Base-by-base conservation (phyloP, 2,329 filamentous ascomycete genomes). In the Didymella arachidicola region DNA sequence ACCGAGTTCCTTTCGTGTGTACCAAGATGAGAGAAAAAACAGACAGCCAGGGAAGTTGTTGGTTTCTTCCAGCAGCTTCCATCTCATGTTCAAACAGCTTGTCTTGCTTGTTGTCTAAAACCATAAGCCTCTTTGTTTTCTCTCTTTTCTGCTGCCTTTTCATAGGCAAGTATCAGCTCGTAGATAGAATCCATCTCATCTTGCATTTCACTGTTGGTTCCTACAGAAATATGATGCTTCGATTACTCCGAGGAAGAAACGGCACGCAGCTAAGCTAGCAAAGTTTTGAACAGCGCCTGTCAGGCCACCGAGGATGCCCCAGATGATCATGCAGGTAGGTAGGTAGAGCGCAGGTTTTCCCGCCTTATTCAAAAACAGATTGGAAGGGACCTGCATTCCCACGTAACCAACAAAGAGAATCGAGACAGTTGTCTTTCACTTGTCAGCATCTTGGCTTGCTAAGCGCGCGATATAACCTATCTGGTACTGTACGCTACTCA, bases 1-100 rank as follows among this genome's bases (percentile, higher is more conserved):
- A 16, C 84, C 86, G 1, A 90, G 79, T 70, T 90, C 89, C 61
- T 86, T 85, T 41, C 88, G 82, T 0, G 87, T 90, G 65, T 92
- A 91, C 89, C 88, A 91, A 44, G 81, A 80, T 3, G 79, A 82
- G 0, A 90, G 80, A 64, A 86, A 89, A 77, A 87, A 89, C 2
- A 89, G 75, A 65, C 86, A 86, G 4, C 85, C 84, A 25, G 19
- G n/a, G 11, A n/a, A n/a, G n/a, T n/a, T n/a, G n/a, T n/a, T n/a
- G n/a, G n/a, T n/a, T n/a, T n/a, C n/a, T n/a, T n/a, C n/a, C n/a
- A n/a, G n/a, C n/a, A n/a, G n/a, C n/a, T n/a, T n/a, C n/a, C n/a
- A n/a, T n/a, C n/a, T n/a, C n/a, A n/a, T n/a, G n/a, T n/a, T n/a
- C n/a, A n/a, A n/a, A n/a, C n/a, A n/a, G n/a, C n/a, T n/a, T n/a